Evolutionary conservation across 1,139 yeast species (phyloP).

Genomic region (Debaryomycetaceae sp.): DNA sequence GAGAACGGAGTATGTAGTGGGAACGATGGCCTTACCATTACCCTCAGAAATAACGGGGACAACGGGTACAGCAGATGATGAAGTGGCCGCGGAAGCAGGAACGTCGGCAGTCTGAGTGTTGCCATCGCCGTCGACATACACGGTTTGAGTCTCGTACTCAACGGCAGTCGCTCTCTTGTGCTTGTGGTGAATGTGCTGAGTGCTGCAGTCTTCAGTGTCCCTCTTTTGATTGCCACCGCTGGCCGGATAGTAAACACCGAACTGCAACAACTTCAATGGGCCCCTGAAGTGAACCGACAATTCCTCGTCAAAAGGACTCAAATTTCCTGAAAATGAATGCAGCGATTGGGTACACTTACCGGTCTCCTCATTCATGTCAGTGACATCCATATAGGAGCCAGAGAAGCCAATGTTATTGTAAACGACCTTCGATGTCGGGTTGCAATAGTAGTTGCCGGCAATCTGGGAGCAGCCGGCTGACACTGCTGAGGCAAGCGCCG

Average conservation of each 20-base stretch:
- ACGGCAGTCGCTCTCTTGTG: slow-evolving; percentile 57
- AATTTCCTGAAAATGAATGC: slow-evolving; percentile 51
- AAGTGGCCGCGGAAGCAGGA: slow-evolving; percentile 14
- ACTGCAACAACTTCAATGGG: slow-evolving; percentile 58
- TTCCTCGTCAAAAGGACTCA: slow-evolving; percentile 66
- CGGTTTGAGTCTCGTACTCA: slow-evolving; percentile 73
- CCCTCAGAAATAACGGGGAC: slow-evolving; percentile 11
- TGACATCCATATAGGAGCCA: slow-evolving; percentile 61
- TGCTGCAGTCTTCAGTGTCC: slow-evolving; percentile 40
- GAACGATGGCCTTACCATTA: slow-evolving; percentile 19
- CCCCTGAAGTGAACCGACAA: slow-evolving; percentile 82
- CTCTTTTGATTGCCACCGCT: slow-evolving; percentile 25
- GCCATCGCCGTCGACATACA: slow-evolving; percentile 57
- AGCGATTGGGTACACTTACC: slow-evolving; percentile 53
- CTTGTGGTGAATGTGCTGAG: slow-evolving; percentile 52
- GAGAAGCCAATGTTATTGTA: slow-evolving; percentile 67
- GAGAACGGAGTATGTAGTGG: slow-evolving; percentile 20
- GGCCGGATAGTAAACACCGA: slow-evolving; percentile 58
- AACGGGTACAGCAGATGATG: too few species aligned
- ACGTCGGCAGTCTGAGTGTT: slow-evolving; percentile 28
- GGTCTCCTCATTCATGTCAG: slow-evolving; percentile 41
- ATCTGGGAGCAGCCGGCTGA: slow-evolving; percentile 34
- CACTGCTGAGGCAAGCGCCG: slow-evolving; percentile 8
- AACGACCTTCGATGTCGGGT: slow-evolving; percentile 59
- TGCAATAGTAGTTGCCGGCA: slow-evolving; percentile 82